phyloP scores from a whole-genome alignment of 2,329 filamentous ascomycete genomes.

The Metarhizium humberi region DNA sequence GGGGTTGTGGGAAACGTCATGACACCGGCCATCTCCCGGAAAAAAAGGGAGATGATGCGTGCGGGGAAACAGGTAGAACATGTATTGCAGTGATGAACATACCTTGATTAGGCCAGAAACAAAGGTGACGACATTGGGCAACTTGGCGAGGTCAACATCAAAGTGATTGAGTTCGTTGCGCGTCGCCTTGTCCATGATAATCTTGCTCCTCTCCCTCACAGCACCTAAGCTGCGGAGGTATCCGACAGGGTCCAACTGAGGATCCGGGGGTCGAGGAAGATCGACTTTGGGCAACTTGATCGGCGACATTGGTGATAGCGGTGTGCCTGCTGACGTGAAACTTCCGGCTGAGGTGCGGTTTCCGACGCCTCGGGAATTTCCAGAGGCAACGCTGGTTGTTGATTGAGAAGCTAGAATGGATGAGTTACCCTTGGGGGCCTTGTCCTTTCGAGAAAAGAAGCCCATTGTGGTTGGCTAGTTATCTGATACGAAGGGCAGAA shows the following conservation, averaged over 20 bases:
- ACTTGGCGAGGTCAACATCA: slow-evolving; percentile 78
- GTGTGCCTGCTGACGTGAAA: slow-evolving; percentile 32
- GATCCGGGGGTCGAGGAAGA: slow-evolving; percentile 78
- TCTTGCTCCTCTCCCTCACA: slow-evolving; percentile 67
- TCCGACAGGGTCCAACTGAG: slow-evolving; percentile 75
- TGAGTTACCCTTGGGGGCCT: slow-evolving; percentile 33
- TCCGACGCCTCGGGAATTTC: slow-evolving; percentile 34
- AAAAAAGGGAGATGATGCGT: neutral
- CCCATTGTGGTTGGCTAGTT: slow-evolving; percentile 32
- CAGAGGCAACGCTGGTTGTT: slow-evolving; percentile 42
- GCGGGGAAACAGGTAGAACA: neutral
- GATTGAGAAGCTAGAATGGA: slow-evolving; percentile 35
- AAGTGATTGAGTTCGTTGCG: slow-evolving; percentile 76
- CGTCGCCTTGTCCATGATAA: slow-evolving; percentile 69
- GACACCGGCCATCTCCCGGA: neutral
- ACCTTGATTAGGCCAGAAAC: slow-evolving; percentile 95
- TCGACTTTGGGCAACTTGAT: slow-evolving; percentile 62
- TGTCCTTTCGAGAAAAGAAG: slow-evolving; percentile 47
- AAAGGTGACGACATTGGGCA: slow-evolving; percentile 73
- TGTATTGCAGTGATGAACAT: slow-evolving; percentile 15
- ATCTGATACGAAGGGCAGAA: slow-evolving; percentile 1
- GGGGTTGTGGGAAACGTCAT: neutral
- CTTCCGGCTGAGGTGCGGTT: slow-evolving; percentile 45
- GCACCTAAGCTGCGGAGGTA: slow-evolving; percentile 87
- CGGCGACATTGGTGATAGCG: slow-evolving; percentile 42